phyloP scores from a whole-genome alignment of 176 grass and related monocot genomes.

The Secale cereale region DNA sequence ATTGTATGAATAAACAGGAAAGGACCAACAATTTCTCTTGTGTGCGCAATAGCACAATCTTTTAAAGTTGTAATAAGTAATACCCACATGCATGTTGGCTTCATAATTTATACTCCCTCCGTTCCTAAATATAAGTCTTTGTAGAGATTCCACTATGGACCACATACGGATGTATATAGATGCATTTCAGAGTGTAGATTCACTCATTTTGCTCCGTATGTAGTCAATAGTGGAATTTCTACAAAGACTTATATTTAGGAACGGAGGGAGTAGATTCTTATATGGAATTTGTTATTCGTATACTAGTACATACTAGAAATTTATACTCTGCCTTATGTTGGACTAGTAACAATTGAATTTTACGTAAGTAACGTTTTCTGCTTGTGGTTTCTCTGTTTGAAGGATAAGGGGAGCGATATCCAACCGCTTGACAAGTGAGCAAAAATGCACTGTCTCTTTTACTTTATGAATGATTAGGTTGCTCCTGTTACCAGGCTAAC shows the following conservation, averaged over 20 bases:
- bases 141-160: too few relatives aligned
- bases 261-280: too few relatives aligned
- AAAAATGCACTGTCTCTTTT: slow-evolving; percentile 6
- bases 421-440: slow-evolving; percentile 52
- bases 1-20: slow-evolving; percentile 3
- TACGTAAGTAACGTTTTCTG: slow-evolving; percentile 33
- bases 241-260: too few relatives aligned
- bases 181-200: too few relatives aligned
- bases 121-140: too few relatives aligned
- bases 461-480: slow-evolving; percentile 5
- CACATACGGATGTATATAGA: too few relatives aligned
- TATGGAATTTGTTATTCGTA: background rate
- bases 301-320: background rate
- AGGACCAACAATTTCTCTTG: slow-evolving; percentile 9
- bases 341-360: slow-evolving; percentile 21
- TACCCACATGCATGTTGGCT: background rate
- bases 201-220: too few relatives aligned
- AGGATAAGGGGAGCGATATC: slow-evolving; percentile 50
- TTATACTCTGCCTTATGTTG: slow-evolving; percentile 30
- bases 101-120: background rate
- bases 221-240: too few relatives aligned
- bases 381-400: slow-evolving; percentile 45
- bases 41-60: background rate
- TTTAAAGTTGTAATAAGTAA: background rate
- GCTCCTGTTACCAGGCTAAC: slow-evolving; percentile 23